Evolutionary conservation across 129 eudicot genomes (phyloP).

Genomic region (Calendula officinalis): DNA sequence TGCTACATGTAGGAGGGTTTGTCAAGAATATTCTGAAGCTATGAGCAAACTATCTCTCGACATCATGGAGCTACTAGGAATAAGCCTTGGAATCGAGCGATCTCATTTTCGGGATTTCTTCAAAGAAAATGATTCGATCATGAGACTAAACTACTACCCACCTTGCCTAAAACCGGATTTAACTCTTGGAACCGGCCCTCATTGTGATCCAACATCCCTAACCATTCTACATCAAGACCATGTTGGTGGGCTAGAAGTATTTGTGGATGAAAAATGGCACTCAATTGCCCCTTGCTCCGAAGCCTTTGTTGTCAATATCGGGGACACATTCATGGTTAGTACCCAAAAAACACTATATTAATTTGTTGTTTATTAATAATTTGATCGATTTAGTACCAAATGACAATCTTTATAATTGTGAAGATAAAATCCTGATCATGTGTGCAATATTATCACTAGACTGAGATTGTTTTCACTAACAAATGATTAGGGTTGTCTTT

Average conservation of each 20-base stretch:
- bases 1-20: constrained; percentile 53
- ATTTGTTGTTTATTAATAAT: not conserved
- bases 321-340: constrained; percentile 90
- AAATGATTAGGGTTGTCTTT: not conserved
- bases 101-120: constrained; percentile 56
- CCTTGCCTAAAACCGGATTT: constrained; percentile 66
- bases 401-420: not conserved
- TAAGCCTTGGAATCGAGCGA: constrained; percentile 71
- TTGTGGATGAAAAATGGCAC: constrained; percentile 68
- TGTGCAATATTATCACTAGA: not conserved
- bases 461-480: constrained; percentile 15
- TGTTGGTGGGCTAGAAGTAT: constrained; percentile 92
- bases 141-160: constrained; percentile 89
- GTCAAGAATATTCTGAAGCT: constrained; percentile 64
- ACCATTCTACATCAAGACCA: constrained; percentile 92
- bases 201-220: constrained; percentile 87
- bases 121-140: constrained; percentile 69
- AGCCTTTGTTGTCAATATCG: constrained; percentile 88
- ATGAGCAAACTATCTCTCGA: constrained; percentile 65
- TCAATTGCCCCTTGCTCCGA: constrained; percentile 59
- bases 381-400: not conserved
- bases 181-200: constrained; percentile 96
- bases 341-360: not conserved
- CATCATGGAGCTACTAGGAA: constrained; percentile 78
- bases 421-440: not conserved